Conservation (phyloP, 2,329 filamentous ascomycete species). For the Fusarium sp. region DNA sequence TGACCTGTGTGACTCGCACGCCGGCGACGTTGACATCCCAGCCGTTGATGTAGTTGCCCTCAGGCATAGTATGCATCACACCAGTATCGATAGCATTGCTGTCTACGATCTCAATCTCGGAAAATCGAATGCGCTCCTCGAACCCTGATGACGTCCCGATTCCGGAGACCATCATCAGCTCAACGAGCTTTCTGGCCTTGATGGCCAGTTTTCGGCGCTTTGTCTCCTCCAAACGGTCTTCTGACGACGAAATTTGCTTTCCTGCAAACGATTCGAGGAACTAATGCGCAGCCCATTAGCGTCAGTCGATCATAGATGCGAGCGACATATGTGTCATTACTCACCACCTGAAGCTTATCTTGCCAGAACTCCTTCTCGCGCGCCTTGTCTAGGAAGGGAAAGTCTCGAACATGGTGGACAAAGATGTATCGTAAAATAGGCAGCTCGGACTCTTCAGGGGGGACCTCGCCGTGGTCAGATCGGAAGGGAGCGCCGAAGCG, state of each 20-base stretch:
- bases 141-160: constrained; percentile 96
- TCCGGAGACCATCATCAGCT: constrained; percentile 99
- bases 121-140: constrained; percentile 95
- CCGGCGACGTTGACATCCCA: constrained; percentile 95
- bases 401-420: constrained; percentile 96
- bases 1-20: constrained; percentile 82
- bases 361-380: constrained; percentile 99
- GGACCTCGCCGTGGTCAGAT: constrained; percentile 91
- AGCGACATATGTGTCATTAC: constrained; percentile 51
- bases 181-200: constrained; percentile 95
- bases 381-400: constrained; percentile 96
- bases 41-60: constrained; percentile 91
- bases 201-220: constrained; percentile 91
- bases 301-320: neutral
- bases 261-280: constrained; percentile 97
- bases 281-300: constrained; percentile 56
- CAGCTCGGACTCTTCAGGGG: constrained; percentile 91
- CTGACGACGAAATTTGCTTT: constrained; percentile 96
- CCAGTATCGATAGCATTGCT: constrained; percentile 92
- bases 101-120: constrained; percentile 96
- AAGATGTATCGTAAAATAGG: constrained; percentile 97
- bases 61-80: constrained; percentile 84
- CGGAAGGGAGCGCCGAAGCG: constrained; percentile 96
- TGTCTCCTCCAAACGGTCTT: constrained; percentile 94
- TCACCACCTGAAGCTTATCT: constrained; percentile 91